Percentiles rank a stretch among this genome's conserved stretches.
Evolutionary conservation across 179 eudicot species (phyloP).

Genomic region (Camellia oleifera): DNA sequence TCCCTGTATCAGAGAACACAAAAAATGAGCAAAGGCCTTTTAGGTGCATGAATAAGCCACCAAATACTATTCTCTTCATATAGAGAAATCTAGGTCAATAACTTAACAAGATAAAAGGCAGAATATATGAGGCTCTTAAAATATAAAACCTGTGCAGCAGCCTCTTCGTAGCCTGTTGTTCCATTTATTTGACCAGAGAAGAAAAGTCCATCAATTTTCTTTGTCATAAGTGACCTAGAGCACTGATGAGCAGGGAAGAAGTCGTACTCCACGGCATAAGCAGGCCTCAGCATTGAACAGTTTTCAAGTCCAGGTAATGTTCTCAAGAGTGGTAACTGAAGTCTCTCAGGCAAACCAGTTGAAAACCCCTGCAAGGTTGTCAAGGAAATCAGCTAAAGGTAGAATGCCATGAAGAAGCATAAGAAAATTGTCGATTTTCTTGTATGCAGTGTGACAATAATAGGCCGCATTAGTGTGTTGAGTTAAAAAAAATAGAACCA

Average conservation of each 20-base stretch:
- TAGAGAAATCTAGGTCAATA: not conserved
- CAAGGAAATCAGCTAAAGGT: slow-evolving; percentile 5
- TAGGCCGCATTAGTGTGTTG: not conserved
- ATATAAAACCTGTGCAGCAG: slow-evolving; percentile 86
- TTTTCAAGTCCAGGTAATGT: slow-evolving; percentile 97
- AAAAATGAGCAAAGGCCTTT: not conserved
- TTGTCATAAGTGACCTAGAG: slow-evolving; percentile 95
- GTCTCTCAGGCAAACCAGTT: slow-evolving; percentile 96
- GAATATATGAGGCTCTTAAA: not conserved
- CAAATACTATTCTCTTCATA: not conserved
- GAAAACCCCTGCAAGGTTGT: slow-evolving; percentile 78
- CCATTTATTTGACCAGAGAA: slow-evolving; percentile 99
- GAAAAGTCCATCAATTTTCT: slow-evolving; percentile 92
- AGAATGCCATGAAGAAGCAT: not conserved
- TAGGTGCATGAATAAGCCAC: not conserved
- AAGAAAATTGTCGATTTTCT: slow-evolving; percentile 9
- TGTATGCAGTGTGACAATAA: not conserved
- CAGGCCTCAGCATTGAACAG: slow-evolving; percentile 97
- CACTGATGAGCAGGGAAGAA: slow-evolving; percentile 97
- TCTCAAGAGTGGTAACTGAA: slow-evolving; percentile 86
- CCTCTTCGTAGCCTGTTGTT: slow-evolving; percentile 99
- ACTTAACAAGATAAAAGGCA: not conserved
- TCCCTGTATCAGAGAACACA: slow-evolving; percentile 45
- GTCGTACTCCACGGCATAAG: slow-evolving; percentile 98
- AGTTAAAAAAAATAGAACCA: no score